Conservation (phyloP, 2,329 filamentous ascomycete genomes). For the Bipolaris oryzae region DNA sequence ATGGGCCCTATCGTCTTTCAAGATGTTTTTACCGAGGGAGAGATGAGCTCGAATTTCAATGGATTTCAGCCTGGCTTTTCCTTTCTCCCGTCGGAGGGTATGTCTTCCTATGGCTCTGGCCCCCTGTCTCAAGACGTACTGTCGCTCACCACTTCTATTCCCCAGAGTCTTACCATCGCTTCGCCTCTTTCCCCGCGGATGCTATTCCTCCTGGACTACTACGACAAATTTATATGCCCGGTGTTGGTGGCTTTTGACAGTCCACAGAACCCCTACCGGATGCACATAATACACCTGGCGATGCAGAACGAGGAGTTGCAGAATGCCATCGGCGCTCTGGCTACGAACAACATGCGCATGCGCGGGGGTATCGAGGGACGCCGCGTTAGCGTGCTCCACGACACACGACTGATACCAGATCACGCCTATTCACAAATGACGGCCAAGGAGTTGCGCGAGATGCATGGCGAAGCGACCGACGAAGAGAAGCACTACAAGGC, state of each 20-base stretch:
- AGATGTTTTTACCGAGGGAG: conserved; percentile 48
- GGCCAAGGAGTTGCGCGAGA: conserved; percentile 45
- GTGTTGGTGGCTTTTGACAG: conserved; percentile 91
- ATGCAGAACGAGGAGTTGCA: conserved; percentile 81
- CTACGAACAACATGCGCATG: conserved; percentile 90
- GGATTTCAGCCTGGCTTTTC: conserved; percentile 48
- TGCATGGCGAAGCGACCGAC: conserved; percentile 64
- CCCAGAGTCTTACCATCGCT: conserved; percentile 58
- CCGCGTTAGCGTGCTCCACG: conserved; percentile 39
- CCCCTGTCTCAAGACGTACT: conserved; percentile 46
- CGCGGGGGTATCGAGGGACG: conserved; percentile 67
- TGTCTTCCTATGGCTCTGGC: conserved; percentile 49
- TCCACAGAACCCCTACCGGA: conserved; percentile 80
- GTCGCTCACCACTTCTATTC: conserved; percentile 50
- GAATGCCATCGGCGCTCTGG: conserved; percentile 87
- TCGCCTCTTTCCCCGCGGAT: conserved; percentile 73
- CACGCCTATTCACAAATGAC: conserved; percentile 48
- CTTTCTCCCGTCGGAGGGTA: conserved; percentile 50
- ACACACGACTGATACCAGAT: conserved; percentile 43
- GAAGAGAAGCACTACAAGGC: conserved; percentile 86
- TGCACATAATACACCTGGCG: conserved; percentile 80
- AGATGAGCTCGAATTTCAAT: conserved; percentile 47
- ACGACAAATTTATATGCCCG: conserved; percentile 88
- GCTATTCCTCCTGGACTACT: conserved; percentile 90
- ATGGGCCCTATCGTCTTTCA: conserved; percentile 46